These are phyloP conservation scores for Trichoderma afroharzianum DNA, from an alignment of 2,329 filamentous ascomycete genomes.

Conservation along the genomic window DNA sequence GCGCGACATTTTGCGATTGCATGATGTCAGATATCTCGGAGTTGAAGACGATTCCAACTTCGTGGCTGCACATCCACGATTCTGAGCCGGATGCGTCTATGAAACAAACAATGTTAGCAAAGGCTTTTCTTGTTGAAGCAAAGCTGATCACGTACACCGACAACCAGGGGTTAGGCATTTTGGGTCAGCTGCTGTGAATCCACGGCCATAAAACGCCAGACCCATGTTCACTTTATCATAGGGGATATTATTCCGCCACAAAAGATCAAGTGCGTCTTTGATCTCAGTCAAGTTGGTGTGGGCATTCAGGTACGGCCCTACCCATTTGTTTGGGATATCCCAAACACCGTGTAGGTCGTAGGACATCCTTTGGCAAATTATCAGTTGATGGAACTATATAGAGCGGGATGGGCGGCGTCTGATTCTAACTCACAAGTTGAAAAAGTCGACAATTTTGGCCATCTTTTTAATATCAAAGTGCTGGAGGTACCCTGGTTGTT, in stretches of 20 bases:
- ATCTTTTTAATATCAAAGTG: too few relatives aligned
- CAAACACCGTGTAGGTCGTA: constrained; percentile 42
- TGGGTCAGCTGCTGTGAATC: neutral
- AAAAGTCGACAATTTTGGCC: too few relatives aligned
- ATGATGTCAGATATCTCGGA: constrained; percentile 33
- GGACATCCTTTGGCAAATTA: too few relatives aligned
- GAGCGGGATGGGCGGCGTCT: too few relatives aligned
- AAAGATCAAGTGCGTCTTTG: constrained; percentile 38
- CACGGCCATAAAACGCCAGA: constrained; percentile 43
- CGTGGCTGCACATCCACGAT: constrained; percentile 28
- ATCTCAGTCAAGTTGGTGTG: constrained; percentile 51
- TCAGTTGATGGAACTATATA: too few relatives aligned
- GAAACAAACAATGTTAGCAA: neutral
- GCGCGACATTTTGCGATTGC: constrained; percentile 19
- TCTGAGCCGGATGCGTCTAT: constrained; percentile 21
- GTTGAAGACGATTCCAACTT: constrained; percentile 28
- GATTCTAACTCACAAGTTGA: too few relatives aligned
- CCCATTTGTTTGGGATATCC: constrained; percentile 28
- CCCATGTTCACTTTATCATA: constrained; percentile 43
- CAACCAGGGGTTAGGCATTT: too few relatives aligned
- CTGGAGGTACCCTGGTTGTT: too few relatives aligned
- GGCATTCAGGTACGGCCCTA: constrained; percentile 31
- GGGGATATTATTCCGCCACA: constrained; percentile 45
- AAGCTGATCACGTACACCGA: too few relatives aligned
- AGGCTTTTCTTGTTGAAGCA: too few relatives aligned